Evolutionary conservation across 179 eudicot species (phyloP).

Genomic region (Nepenthes alata): DNA sequence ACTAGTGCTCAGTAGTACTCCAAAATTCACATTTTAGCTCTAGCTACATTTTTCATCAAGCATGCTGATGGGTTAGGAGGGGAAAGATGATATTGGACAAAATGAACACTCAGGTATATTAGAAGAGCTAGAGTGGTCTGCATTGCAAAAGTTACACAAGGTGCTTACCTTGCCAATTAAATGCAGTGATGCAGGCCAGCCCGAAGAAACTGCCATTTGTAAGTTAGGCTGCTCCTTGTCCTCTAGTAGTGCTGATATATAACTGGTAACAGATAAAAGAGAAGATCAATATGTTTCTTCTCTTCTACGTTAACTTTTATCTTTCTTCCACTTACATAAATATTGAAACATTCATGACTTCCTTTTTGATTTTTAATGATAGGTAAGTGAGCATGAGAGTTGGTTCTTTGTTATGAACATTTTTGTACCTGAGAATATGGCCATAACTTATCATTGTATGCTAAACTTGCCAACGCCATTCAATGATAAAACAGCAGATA

Average conservation of each 20-base stretch:
- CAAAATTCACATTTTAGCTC: no score
- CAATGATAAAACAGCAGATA: no score
- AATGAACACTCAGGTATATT: background rate
- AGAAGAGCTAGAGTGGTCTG: background rate
- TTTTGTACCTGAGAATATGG: no score
- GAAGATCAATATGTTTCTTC: background rate
- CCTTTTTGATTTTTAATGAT: no score
- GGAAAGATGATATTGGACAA: no score
- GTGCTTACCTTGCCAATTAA: conserved; percentile 82
- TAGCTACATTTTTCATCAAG: no score
- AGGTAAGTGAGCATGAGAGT: no score
- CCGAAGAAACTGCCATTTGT: conserved; percentile 59
- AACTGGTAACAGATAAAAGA: conserved; percentile 32
- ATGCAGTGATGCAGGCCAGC: conserved; percentile 96
- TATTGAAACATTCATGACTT: no score
- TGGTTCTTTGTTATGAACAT: no score
- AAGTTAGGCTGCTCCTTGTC: conserved; percentile 46
- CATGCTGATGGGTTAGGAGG: no score
- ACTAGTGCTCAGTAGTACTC: background rate
- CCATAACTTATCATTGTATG: no score
- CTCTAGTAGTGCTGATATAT: conserved; percentile 74
- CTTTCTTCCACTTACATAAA: background rate
- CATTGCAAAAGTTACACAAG: background rate
- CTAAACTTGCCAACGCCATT: no score
- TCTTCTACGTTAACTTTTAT: background rate